Evolutionary conservation across 2,329 filamentous ascomycete species (phyloP).

Genomic region (Cercospora brassicicola): DNA sequence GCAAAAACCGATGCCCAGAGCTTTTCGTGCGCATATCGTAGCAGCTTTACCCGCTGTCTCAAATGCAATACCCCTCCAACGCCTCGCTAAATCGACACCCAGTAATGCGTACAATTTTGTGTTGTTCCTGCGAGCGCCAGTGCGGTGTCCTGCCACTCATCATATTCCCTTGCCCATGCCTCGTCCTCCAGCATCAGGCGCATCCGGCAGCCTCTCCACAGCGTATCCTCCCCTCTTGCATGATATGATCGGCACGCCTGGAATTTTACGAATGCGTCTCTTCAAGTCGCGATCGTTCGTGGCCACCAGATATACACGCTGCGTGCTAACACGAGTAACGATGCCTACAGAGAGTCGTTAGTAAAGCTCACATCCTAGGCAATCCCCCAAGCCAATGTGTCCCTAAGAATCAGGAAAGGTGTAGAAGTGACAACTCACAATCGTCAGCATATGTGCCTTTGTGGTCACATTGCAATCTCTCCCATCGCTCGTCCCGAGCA

Average conservation of each 20-base stretch:
- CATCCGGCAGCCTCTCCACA: conserved; percentile 86
- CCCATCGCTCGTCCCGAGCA: conserved; percentile 85
- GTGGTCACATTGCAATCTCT: conserved; percentile 83
- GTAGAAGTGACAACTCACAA: conserved; percentile 50
- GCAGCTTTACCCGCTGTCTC: conserved; percentile 1
- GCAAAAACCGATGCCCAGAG: not conserved
- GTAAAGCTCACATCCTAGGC: not conserved
- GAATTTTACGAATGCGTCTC: conserved; percentile 78
- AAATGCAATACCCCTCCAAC: conserved; percentile 14
- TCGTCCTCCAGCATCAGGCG: conserved; percentile 61
- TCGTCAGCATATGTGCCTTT: conserved; percentile 87
- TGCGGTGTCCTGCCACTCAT: not conserved
- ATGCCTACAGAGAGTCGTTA: conserved; percentile 33
- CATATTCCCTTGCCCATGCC: conserved; percentile 15
- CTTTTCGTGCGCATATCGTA: not conserved
- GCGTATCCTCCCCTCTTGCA: conserved; percentile 89
- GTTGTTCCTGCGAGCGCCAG: not conserved
- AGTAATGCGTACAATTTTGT: not conserved
- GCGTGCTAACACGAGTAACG: conserved; percentile 48
- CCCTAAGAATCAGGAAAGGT: not conserved
- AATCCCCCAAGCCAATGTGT: not conserved
- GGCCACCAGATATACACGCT: conserved; percentile 50
- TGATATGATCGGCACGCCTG: conserved; percentile 73
- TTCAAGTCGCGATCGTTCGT: conserved; percentile 77
- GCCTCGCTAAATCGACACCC: conserved; percentile 24